Base-by-base conservation (phyloP, 2,329 filamentous ascomycete genomes). In the Aspergillus ustus region DNA sequence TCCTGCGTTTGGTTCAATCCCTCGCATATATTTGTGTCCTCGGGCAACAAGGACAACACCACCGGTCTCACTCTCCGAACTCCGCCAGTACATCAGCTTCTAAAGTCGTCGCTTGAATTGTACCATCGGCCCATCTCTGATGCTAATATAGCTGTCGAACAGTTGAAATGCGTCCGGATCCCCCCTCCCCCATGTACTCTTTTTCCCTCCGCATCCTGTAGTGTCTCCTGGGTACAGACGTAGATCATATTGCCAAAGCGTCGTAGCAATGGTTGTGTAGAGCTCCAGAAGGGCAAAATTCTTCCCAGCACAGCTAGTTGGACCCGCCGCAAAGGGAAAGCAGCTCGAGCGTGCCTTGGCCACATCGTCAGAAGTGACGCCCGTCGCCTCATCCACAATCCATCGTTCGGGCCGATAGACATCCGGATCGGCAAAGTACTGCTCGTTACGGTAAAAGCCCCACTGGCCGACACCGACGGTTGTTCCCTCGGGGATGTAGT, bases 381-480 rank as follows among this genome's bases (percentile, higher is more conserved):
- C 56, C 2, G 45, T 40, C 7, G 22, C 4, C 15, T 52, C 37
- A 19, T 60, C 57, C n/a, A 43, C 59, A 3, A 58, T 45, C 75
- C 80, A 85, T 0, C 83, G 74, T 66, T 84, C 81, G 0, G 71
- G 71, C 5, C 53, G 25, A 50, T 67, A 73, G 1, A 37, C 48
- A 11, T 67, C 40, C 0, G 71, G 60, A 3, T 52, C 17, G 7
- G 48, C 6, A 50, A 72, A 73, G 58, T 69, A 68, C 8, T 45
- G 15, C 6, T 20, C 22, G 11, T 66, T 63, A 20, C 62, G 67
- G 28, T 68, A 60, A 1, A 64, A 22, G 19, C 63, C 59, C 44
- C 51, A 81, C 20, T 81, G 78, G 43, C 75, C 72, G 1, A 81
- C 71, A 0, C 73, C 73, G 0, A 83, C 72, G 0, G 67, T 63